Percentiles rank a stretch among this genome's conserved stretches.
Conservation (phyloP, 441 rosid genomes). For the Populus hybrid region DNA sequence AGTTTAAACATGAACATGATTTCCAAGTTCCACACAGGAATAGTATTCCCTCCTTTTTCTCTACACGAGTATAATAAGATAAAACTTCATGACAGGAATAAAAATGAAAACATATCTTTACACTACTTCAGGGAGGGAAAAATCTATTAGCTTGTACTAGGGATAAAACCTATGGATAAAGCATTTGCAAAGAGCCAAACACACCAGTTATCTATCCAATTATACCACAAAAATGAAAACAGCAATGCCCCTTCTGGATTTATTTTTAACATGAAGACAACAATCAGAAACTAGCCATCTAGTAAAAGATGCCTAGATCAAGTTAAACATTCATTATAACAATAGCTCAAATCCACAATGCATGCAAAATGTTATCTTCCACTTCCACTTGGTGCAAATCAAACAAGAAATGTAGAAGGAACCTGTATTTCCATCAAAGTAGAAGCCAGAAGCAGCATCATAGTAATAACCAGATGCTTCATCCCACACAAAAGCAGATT, state of each 20-base stretch:
- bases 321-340: neutral
- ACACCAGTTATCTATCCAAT: neutral
- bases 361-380: neutral
- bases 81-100: neutral
- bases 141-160: neutral
- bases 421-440: constrained; percentile 98
- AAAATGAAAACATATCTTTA: neutral
- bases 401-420: constrained; percentile 12
- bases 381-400: constrained; percentile 8
- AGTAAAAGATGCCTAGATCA: neutral
- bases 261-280: neutral
- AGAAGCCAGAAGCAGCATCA: constrained; percentile 96
- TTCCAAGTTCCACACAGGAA: constrained; percentile 1
- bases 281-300: neutral
- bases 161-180: neutral
- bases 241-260: neutral
- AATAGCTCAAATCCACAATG: neutral
- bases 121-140: neutral
- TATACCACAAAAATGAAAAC: neutral
- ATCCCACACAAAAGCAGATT: constrained; percentile 97
- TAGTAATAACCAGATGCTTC: constrained; percentile 98
- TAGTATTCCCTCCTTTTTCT: neutral
- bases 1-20: neutral
- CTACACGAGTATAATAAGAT: neutral
- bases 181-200: neutral